These are phyloP conservation scores for Lodderomyces theae DNA, from an alignment of 1,139 yeast genomes.

Conservation along the genomic window DNA sequence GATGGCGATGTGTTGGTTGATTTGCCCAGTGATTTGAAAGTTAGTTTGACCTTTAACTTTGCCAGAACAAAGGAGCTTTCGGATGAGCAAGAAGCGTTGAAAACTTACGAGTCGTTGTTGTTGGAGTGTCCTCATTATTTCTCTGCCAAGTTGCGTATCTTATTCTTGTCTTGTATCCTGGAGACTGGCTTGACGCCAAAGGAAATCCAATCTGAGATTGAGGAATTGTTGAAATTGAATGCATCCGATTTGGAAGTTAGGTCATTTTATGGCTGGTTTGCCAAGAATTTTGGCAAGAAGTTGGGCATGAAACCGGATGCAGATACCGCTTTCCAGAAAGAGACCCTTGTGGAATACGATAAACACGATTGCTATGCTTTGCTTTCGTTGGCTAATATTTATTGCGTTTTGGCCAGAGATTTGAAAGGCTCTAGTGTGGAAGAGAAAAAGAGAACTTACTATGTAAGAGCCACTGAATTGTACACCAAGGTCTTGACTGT, in stretches of 20 bases:
- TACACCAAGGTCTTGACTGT: slow-evolving; percentile 83
- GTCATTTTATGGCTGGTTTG: slow-evolving; percentile 90
- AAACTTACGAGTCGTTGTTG: slow-evolving; percentile 55
- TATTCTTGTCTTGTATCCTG: slow-evolving; percentile 48
- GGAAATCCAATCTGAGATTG: slow-evolving; percentile 52
- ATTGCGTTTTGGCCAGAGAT: slow-evolving; percentile 80
- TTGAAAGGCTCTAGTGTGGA: slow-evolving; percentile 50
- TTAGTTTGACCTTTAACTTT: slow-evolving; percentile 57
- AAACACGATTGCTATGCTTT: slow-evolving; percentile 89
- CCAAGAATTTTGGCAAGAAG: slow-evolving; percentile 59
- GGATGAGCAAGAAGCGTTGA: slow-evolving; percentile 43
- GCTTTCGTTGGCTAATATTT: slow-evolving; percentile 85
- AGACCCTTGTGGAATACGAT: slow-evolving; percentile 76
- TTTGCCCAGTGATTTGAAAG: slow-evolving; percentile 31
- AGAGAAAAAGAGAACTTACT: slow-evolving; percentile 73
- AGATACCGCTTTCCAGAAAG: slow-evolving; percentile 80
- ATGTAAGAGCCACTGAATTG: slow-evolving; percentile 83
- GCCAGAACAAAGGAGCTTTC: slow-evolving; percentile 61
- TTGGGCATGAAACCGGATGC: slow-evolving; percentile 54
- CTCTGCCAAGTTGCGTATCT: slow-evolving; percentile 71
- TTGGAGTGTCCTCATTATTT: slow-evolving; percentile 66
- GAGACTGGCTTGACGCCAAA: slow-evolving; percentile 31
- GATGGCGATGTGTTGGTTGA: slow-evolving; percentile 28
- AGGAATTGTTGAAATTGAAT: slow-evolving; percentile 50
- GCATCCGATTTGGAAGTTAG: slow-evolving; percentile 76